phyloP scores from a whole-genome alignment of 345 rosid species.

The Citrus maxima region DNA sequence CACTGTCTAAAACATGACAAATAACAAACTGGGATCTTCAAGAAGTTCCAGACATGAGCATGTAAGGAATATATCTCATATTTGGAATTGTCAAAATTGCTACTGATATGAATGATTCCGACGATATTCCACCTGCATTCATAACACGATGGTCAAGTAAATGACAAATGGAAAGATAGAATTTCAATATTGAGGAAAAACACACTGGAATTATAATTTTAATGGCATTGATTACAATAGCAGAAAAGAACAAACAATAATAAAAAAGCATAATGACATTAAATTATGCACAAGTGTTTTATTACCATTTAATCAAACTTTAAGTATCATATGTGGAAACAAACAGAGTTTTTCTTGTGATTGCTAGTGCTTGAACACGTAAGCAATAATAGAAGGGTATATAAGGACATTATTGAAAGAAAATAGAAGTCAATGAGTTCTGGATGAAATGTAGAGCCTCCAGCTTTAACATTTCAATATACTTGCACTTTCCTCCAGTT shows the following conservation, averaged over 20 bases:
- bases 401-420: background rate
- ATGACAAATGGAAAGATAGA: background rate
- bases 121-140: background rate
- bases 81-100: background rate
- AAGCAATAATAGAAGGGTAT: background rate
- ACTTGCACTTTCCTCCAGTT: background rate
- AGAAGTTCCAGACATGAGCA: background rate
- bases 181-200: background rate
- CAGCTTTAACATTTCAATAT: background rate
- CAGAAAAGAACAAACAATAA: background rate
- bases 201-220: background rate
- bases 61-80: background rate
- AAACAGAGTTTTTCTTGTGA: background rate
- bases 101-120: background rate
- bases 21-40: background rate
- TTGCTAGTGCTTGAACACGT: background rate
- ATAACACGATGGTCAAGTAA: background rate
- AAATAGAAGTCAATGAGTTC: too few species aligned
- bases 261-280: background rate
- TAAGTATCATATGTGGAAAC: background rate
- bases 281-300: background rate
- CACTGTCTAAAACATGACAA: background rate
- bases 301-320: background rate
- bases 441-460: too few species aligned
- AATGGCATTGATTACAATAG: background rate